These are phyloP conservation scores for Aspergillus fructus DNA, from an alignment of 2,329 filamentous ascomycete genomes.

Conservation along the genomic window DNA sequence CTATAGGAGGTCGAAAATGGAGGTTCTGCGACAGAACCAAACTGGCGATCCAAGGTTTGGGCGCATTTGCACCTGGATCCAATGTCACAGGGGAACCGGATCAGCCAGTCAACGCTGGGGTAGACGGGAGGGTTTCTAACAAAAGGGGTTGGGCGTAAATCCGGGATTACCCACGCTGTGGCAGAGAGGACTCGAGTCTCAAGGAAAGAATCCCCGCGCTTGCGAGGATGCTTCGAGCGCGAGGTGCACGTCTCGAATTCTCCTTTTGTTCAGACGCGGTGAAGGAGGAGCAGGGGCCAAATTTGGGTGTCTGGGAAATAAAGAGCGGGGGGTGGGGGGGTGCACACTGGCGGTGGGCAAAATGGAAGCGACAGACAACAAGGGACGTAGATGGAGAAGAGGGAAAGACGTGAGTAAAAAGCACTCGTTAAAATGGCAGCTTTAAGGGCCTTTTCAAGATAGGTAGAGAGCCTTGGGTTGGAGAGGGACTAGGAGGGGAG, in stretches of 20 bases:
- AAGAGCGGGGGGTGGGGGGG: background rate
- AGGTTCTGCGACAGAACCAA: slow-evolving; percentile 2
- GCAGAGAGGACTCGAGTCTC: background rate
- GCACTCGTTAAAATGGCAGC: background rate
- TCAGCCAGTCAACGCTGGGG: slow-evolving; percentile 7
- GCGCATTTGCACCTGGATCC: slow-evolving; percentile 8
- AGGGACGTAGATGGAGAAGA: slow-evolving; percentile 2
- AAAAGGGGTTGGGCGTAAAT: background rate
- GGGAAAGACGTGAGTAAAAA: slow-evolving; percentile 9
- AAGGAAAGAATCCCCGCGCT: slow-evolving; percentile 13
- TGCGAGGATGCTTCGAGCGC: slow-evolving; percentile 18
- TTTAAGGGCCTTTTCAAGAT: slow-evolving; percentile 8
- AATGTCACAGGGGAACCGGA: background rate
- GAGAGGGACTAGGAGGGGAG: slow-evolving; percentile 10
- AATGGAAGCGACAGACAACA: background rate
- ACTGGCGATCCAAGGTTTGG: slow-evolving; percentile 5
- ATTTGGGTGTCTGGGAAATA: background rate
- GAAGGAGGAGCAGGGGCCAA: slow-evolving; percentile 7
- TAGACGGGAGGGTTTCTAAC: background rate
- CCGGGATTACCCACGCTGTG: slow-evolving; percentile 1
- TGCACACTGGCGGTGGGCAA: background rate
- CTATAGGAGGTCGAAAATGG: background rate
- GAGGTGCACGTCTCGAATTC: slow-evolving; percentile 15
- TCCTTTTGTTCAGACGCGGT: slow-evolving; percentile 10
- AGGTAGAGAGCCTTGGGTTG: slow-evolving; percentile 3